Conservation (phyloP, 345 rosid genomes). For the Alliaria petiolata region DNA sequence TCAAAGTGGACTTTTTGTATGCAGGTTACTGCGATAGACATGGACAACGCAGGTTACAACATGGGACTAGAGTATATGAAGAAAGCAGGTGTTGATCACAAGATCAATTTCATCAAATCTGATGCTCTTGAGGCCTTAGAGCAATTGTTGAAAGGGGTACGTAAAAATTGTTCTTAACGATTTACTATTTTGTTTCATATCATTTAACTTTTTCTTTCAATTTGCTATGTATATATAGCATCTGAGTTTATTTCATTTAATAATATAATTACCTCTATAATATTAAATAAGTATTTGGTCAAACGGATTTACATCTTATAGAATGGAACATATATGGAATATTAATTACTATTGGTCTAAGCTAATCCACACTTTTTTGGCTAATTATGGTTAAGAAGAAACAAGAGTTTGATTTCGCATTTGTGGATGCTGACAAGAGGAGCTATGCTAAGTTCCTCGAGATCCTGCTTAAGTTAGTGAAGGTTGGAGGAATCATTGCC, state of each 20-base stretch:
- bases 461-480: conserved; percentile 41
- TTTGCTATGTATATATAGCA: too few species aligned
- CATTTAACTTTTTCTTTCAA: too few species aligned
- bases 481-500: conserved; percentile 52
- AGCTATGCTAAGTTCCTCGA: conserved; percentile 39
- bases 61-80: conserved; percentile 39
- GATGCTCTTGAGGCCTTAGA: conserved; percentile 27
- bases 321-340: too few species aligned
- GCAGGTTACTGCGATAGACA: conserved; percentile 48
- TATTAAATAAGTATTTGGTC: too few species aligned
- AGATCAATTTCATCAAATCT: conserved; percentile 48
- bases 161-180: neutral
- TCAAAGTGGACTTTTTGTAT: neutral
- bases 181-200: neutral
- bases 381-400: conserved; percentile 2
- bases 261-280: too few species aligned
- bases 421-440: conserved; percentile 53
- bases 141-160: conserved; percentile 16
- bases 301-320: too few species aligned
- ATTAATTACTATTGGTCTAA: neutral
- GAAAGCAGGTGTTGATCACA: conserved; percentile 50
- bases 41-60: conserved; percentile 35
- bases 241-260: too few species aligned
- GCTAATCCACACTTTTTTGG: neutral
- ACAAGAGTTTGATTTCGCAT: conserved; percentile 45